Percentiles rank a stretch among this genome's conserved stretches.
phyloP scores from a whole-genome alignment of 495 filamentous ascomycete species.

The Aspergillus ostianus region DNA sequence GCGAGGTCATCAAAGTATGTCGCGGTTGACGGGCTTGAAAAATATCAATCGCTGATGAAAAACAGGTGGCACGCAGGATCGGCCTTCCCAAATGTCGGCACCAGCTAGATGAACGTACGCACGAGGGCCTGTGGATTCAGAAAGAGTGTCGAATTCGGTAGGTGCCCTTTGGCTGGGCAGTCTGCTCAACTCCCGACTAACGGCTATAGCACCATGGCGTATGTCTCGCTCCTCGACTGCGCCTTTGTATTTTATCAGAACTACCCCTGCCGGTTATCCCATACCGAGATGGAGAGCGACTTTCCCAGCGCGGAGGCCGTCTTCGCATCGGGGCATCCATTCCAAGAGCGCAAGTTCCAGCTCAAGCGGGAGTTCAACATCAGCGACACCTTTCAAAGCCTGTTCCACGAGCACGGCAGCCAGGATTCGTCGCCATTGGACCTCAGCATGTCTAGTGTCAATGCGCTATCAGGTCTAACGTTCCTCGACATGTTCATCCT shows the following conservation, averaged over 20 bases:
- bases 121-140: constrained; percentile 44
- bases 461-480: constrained; percentile 21
- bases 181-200: constrained; percentile 14
- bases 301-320: constrained; percentile 38
- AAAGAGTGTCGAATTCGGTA: constrained; percentile 46
- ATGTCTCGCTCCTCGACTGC: constrained; percentile 42
- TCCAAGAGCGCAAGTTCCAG: constrained; percentile 35
- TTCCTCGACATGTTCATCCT: constrained; percentile 45
- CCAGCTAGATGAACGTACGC: constrained; percentile 24
- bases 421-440: constrained; percentile 9
- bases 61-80: constrained; percentile 37
- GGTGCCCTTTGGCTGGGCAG: background rate
- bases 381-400: constrained; percentile 33
- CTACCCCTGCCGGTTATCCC: constrained; percentile 40
- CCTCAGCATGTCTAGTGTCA: constrained; percentile 3
- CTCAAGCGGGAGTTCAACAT: constrained; percentile 33
- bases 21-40: background rate
- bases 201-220: constrained; percentile 31
- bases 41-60: background rate
- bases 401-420: constrained; percentile 28
- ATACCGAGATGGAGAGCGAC: constrained; percentile 40
- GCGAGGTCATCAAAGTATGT: constrained; percentile 40
- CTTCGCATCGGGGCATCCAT: constrained; percentile 41
- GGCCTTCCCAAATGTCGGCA: constrained; percentile 37
- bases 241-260: constrained; percentile 49